These are phyloP conservation scores for Aspergillus neoniger DNA, from an alignment of 2,329 filamentous ascomycete genomes.

Conservation along the genomic window DNA sequence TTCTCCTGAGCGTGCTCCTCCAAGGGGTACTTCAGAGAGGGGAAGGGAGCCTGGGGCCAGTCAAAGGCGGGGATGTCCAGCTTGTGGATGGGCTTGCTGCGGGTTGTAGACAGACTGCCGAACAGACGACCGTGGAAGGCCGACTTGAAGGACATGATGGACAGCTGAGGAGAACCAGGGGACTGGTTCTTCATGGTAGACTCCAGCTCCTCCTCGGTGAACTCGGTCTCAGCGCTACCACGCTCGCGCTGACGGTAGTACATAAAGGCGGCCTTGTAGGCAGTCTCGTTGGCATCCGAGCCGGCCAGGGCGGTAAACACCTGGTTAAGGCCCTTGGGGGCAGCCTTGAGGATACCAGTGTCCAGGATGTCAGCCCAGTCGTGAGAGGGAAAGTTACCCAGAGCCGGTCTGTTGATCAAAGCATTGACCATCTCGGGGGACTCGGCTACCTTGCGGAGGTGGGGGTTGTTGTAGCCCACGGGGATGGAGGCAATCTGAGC, in stretches of 20 bases:
- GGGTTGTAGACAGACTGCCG: slow-evolving; percentile 81
- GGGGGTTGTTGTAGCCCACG: slow-evolving; percentile 87
- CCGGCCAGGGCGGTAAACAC: slow-evolving; percentile 89
- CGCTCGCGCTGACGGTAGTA: slow-evolving; percentile 80
- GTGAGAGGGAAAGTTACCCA: slow-evolving; percentile 86
- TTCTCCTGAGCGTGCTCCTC: slow-evolving; percentile 79
- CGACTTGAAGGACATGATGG: slow-evolving; percentile 84
- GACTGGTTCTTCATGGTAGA: slow-evolving; percentile 78
- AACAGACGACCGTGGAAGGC: slow-evolving; percentile 91
- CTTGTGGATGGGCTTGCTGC: slow-evolving; percentile 93
- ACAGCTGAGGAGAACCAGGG: slow-evolving; percentile 76
- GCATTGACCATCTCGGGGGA: slow-evolving; percentile 77
- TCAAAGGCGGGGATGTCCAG: slow-evolving; percentile 92
- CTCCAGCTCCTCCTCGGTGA: slow-evolving; percentile 73
- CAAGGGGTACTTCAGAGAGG: slow-evolving; percentile 80
- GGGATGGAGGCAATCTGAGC: slow-evolving; percentile 93
- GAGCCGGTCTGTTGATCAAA: slow-evolving; percentile 83
- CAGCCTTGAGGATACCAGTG: slow-evolving; percentile 76
- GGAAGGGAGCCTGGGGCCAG: slow-evolving; percentile 91
- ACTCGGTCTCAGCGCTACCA: slow-evolving; percentile 74
- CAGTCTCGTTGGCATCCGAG: slow-evolving; percentile 90
- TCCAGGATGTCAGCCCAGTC: slow-evolving; percentile 81
- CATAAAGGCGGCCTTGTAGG: slow-evolving; percentile 96
- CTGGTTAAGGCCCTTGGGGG: slow-evolving; percentile 80
- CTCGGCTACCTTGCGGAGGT: slow-evolving; percentile 67